Percentiles rank a stretch among this genome's conserved stretches.
These are phyloP conservation scores for Candida golubevii DNA, from an alignment of 805 yeast species.

Conservation along the genomic window DNA sequence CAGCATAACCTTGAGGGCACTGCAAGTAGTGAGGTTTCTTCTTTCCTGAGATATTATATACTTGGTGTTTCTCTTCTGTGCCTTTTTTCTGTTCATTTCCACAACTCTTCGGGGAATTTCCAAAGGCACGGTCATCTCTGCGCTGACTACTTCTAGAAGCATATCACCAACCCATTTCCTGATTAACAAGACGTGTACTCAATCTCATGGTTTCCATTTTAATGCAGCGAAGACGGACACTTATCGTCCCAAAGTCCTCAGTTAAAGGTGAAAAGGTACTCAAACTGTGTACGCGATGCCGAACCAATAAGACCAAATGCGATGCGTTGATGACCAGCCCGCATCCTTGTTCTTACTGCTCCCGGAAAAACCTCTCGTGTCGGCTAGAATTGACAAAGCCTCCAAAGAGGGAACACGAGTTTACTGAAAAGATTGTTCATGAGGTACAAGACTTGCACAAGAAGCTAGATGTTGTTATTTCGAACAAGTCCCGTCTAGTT, in stretches of 20 bases:
- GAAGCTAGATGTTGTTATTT: constrained; percentile 11
- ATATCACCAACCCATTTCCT: too few species aligned
- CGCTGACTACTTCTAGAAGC: too few species aligned
- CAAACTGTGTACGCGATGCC: constrained; percentile 60
- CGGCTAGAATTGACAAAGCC: constrained; percentile 46
- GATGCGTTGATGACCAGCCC: constrained; percentile 52
- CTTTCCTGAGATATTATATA: too few species aligned
- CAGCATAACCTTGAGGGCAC: background rate
- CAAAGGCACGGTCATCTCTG: too few species aligned
- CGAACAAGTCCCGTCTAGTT: constrained; percentile 11
- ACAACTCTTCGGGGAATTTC: too few species aligned
- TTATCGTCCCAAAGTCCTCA: constrained; percentile 9
- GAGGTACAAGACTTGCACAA: constrained; percentile 16
- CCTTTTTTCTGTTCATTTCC: background rate
- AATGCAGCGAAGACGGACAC: constrained; percentile 15
- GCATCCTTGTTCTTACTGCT: constrained; percentile 53
- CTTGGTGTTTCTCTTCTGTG: too few species aligned
- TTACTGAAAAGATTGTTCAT: constrained; percentile 10
- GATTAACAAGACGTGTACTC: background rate
- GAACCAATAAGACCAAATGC: constrained; percentile 64
- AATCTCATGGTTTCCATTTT: constrained; percentile 14
- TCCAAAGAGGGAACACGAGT: constrained; percentile 14
- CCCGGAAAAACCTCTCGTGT: constrained; percentile 48
- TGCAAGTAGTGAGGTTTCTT: too few species aligned
- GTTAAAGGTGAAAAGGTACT: constrained; percentile 18